Conservation (phyloP, 768 basidiomycete genomes). For the Kwoniella mangroviensis region DNA sequence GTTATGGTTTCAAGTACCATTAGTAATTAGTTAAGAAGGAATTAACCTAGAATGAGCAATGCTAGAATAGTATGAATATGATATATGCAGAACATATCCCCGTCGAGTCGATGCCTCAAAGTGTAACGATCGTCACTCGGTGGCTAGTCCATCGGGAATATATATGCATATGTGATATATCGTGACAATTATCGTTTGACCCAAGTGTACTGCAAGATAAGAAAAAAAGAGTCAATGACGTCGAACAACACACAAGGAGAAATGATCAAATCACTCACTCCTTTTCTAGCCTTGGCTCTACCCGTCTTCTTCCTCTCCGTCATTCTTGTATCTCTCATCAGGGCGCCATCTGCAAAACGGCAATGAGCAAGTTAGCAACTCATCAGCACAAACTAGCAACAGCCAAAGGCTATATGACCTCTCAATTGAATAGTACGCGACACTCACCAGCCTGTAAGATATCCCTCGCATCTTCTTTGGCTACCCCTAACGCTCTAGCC, state of each 20-base stretch:
- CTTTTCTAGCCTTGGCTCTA: conserved; percentile 85
- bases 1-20: too few relatives aligned
- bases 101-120: too few relatives aligned
- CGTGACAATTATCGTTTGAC: conserved; percentile 76
- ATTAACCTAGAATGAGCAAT: too few relatives aligned
- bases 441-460: conserved; percentile 75
- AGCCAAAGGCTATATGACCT: background rate
- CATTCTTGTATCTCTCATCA: conserved; percentile 93
- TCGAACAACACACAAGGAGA: conserved; percentile 3
- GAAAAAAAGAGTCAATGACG: conserved; percentile 16
- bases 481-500: conserved; percentile 61
- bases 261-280: conserved; percentile 64
- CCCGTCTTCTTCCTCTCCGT: conserved; percentile 98
- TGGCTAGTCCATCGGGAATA: too few relatives aligned
- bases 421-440: background rate
- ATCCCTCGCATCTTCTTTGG: conserved; percentile 68
- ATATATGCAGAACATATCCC: too few relatives aligned
- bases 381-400: too few relatives aligned
- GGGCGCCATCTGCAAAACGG: conserved; percentile 69
- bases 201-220: conserved; percentile 74
- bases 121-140: too few relatives aligned
- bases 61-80: too few relatives aligned
- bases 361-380: conserved; percentile 1
- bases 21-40: too few relatives aligned
- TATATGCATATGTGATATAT: conserved; percentile 1